Percentiles rank a stretch among this genome's conserved stretches.
Conservation (phyloP, 257 asterid species). For the Capsicum baccatum region DNA sequence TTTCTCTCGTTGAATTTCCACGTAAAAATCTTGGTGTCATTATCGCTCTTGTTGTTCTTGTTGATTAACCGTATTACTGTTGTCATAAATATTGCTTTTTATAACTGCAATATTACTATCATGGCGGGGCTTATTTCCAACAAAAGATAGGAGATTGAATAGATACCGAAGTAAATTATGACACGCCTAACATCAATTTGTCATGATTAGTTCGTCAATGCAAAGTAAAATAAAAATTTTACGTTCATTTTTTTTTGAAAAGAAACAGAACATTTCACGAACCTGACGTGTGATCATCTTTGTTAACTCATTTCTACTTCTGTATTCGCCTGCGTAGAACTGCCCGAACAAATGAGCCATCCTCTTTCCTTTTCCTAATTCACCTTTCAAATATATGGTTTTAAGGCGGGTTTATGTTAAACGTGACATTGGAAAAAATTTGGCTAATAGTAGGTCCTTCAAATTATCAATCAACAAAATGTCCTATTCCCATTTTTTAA, state of each 20-base stretch:
- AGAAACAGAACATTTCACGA: neutral
- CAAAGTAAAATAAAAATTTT: neutral
- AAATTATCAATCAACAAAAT: too few species aligned
- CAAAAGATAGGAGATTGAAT: neutral
- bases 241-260: neutral
- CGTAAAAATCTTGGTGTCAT: too few species aligned
- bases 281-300: slow-evolving; percentile 12
- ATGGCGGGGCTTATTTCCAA: too few species aligned
- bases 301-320: neutral
- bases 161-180: neutral
- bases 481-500: too few species aligned
- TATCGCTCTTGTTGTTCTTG: too few species aligned
- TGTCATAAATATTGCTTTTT: too few species aligned
- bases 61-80: too few species aligned
- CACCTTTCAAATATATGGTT: neutral
- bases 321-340: neutral
- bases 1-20: too few species aligned
- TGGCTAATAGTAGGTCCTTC: too few species aligned
- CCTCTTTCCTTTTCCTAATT: neutral
- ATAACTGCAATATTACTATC: too few species aligned
- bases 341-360: too few species aligned
- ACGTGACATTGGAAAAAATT: neutral
- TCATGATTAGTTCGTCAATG: neutral
- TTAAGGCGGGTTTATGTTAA: neutral
- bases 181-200: neutral